phyloP scores from a whole-genome alignment of 768 basidiomycete species.

The Lentinula detonsa region DNA sequence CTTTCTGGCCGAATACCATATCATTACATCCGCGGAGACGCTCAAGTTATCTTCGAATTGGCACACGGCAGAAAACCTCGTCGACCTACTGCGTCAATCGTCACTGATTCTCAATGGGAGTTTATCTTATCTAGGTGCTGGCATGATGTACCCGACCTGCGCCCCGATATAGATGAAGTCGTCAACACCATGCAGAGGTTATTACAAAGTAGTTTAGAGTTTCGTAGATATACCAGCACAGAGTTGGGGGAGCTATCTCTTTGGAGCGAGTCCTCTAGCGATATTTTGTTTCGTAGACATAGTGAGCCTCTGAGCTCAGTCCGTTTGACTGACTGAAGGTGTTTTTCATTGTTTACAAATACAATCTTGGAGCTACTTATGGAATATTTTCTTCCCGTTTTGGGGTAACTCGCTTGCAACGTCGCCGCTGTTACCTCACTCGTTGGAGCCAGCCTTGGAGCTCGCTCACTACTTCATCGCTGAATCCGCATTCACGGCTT shows the following conservation, averaged over 20 bases:
- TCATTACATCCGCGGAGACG: constrained; percentile 30
- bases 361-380: background rate
- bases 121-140: constrained; percentile 34
- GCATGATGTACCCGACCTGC: constrained; percentile 22
- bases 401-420: background rate
- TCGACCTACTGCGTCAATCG: constrained; percentile 28
- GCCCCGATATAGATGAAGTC: constrained; percentile 26
- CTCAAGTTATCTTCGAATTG: constrained; percentile 35
- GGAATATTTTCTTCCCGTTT: background rate
- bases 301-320: background rate
- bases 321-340: too few species aligned
- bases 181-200: constrained; percentile 11
- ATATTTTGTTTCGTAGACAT: background rate
- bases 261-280: background rate
- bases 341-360: too few species aligned
- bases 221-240: constrained; percentile 12
- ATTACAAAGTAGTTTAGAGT: constrained; percentile 16
- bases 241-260: background rate
- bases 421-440: background rate
- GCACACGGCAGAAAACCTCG: constrained; percentile 34
- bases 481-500: background rate
- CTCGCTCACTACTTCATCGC: background rate
- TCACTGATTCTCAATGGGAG: constrained; percentile 32
- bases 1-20: constrained; percentile 37
- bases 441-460: background rate